These are phyloP conservation scores for Fusarium newnesense DNA, from an alignment of 2,329 filamentous ascomycete genomes.

Conservation along the genomic window DNA sequence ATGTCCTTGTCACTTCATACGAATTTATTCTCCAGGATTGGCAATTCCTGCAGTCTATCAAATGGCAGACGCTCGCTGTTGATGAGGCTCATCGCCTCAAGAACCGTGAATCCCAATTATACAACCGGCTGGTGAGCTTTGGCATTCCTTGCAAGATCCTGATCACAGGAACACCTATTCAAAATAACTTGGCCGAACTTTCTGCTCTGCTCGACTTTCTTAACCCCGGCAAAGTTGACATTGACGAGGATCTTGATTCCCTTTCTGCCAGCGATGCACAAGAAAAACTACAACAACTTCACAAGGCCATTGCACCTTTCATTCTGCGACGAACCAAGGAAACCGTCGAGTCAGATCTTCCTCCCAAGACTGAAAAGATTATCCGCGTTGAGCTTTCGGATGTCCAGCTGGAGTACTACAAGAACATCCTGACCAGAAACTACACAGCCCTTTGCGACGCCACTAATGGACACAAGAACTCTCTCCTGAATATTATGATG, in stretches of 20 bases:
- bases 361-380: constrained; percentile 98
- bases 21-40: constrained; percentile 93
- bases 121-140: constrained; percentile 85
- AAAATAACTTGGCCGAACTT: constrained; percentile 94
- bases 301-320: constrained; percentile 87
- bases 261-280: constrained; percentile 83
- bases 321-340: constrained; percentile 97
- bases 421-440: constrained; percentile 97
- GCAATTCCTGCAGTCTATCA: constrained; percentile 85
- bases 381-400: constrained; percentile 97
- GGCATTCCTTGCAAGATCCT: constrained; percentile 88
- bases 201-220: constrained; percentile 95
- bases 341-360: constrained; percentile 95
- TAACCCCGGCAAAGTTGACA: constrained; percentile 91
- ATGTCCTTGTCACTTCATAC: constrained; percentile 97
- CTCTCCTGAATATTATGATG: constrained; percentile 98
- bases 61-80: constrained; percentile 97
- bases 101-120: constrained; percentile 94
- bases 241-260: constrained; percentile 89
- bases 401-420: constrained; percentile 97
- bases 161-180: constrained; percentile 96
- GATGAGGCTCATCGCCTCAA: constrained; percentile 98
- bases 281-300: constrained; percentile 86
- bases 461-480: constrained; percentile 90
- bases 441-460: constrained; percentile 94